Evolutionary conservation across 768 basidiomycete genomes (phyloP), one percentile per base, ranked within the genome.

Genomic region (Termitomyces sp.): DNA sequence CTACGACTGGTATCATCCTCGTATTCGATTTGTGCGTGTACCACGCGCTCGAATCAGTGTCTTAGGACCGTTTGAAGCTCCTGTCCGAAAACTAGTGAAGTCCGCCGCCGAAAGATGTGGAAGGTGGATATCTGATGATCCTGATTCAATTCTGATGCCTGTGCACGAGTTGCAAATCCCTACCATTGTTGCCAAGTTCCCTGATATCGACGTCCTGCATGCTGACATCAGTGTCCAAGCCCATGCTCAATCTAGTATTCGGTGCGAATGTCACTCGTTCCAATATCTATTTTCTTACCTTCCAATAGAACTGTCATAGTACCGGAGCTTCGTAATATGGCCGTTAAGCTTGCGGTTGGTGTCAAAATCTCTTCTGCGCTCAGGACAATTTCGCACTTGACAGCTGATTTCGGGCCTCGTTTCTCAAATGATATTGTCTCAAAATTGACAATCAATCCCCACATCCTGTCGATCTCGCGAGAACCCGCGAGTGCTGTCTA

Each of bases 331-430:
- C 74, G 73, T 19, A 72, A 73, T 19, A 68, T 77, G 48, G 75
- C 80, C 9, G 62, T 83, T 14, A 84, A 83, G 60, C 61, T 83
- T 28, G 72, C 81, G 6, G 73, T 84, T 54, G 79, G 79, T 14
- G 79, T 83, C 54, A 80, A 78, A 58, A 79, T 84, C 56, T 82
- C 83, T 19, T 84, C 82, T 21, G 72, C 79, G 1, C 67, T 83
- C 44, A 72, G 83, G 50, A 84, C 82, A 3, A 81, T 84, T 50
- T 82, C 83, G 43, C 83, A 82, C 61, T 82, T 76, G 57, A 82
- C 81, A 2, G 78, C 82, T 26, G 70, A 80, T 61, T 78, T 82
- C 60, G 81, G 80, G 2, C 81, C 81, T 23, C 79, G 80, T 6
- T 84, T 84, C 60, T 81, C 80, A 28, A 57, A 65, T 7, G 74